Evolutionary conservation across 768 basidiomycete genomes (phyloP), one percentile per base, ranked within the genome.

Genomic region (Melanogaster broomeanus): DNA sequence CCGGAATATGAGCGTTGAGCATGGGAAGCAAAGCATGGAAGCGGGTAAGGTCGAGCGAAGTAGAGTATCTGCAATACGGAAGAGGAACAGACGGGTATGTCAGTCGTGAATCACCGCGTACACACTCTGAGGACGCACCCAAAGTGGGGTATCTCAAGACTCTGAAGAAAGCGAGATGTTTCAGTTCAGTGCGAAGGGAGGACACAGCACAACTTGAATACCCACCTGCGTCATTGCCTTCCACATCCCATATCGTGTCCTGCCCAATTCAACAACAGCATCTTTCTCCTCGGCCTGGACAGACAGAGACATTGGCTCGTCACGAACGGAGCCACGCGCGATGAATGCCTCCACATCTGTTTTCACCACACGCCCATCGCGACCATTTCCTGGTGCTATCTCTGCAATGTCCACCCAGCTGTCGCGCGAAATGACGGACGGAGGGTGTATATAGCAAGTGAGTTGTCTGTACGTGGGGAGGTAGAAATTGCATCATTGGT

Each of bases 161-260:
- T 90, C 90, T 91, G 58, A 6, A 59, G 48, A 16, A 30, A 24
- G n/a, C 22, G 34, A 51, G 16, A n/a, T 21, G 5, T n/a, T n/a
- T n/a, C n/a, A n/a, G 33, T 33, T 46, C 22, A 53, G 27, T 18
- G 18, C n/a, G 4, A 48, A 8, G 8, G 16, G 25, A 37, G 5
- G 33, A 18, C 34, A 6, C 31, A 31, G 15, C 31, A 10, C 13
- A 22, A 30, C 18, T n/a, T 9, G 16, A 18, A 38, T 18, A 55
- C 72, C 24, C 43, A 85, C 90, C 81, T 89, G 90, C 10, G 77
- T 80, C 92, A 94, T 94, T 3, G 90, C 87, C 59, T 89, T 90
- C 85, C 84, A 94, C 92, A 94, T 95, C 10, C 83, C 84, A 62
- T 84, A 81, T 48, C 92, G 75, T 13, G 89, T 91, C 56, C 90